A percentile compares a stretch with the other conserved stretches of the same genome.
Evolutionary conservation across 1,284 basidiomycete species (phyloP).

Genomic region (Pterula multifida): DNA sequence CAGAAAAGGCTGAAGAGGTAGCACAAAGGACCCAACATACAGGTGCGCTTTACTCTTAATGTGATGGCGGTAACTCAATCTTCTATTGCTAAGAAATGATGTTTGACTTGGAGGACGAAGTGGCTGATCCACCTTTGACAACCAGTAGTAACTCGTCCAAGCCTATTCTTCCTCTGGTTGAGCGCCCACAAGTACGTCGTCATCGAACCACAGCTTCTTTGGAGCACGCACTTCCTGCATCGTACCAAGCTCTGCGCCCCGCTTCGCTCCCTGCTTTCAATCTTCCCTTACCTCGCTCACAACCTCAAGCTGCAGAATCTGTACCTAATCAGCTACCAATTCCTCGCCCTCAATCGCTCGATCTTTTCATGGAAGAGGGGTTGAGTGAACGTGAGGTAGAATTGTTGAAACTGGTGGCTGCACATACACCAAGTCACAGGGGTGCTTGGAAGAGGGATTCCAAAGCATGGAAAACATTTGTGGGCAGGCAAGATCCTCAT

Average conservation of each 20-base stretch:
- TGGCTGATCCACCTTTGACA: conserved; percentile 17
- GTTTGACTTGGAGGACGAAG: conserved; percentile 52
- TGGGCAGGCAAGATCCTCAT: conserved; percentile 28
- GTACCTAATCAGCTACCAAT: neutral
- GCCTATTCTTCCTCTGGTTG: conserved; percentile 31
- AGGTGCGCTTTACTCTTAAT: conserved; percentile 13
- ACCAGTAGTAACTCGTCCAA: conserved; percentile 8
- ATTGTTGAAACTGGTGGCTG: conserved; percentile 49
- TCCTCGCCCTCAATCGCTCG: neutral
- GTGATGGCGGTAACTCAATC: neutral
- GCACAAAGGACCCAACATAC: conserved; percentile 9
- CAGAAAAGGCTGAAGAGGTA: conserved; percentile 20
- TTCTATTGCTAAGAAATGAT: conserved; percentile 38
- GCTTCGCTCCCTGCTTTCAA: conserved; percentile 46
- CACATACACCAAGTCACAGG: conserved; percentile 57
- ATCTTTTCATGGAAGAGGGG: conserved; percentile 8
- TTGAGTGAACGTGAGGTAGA: conserved; percentile 39
- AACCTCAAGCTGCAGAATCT: conserved; percentile 13
- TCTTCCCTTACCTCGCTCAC: conserved; percentile 18
- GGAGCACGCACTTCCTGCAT: conserved; percentile 31
- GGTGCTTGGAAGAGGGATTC: conserved; percentile 54
- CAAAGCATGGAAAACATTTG: conserved; percentile 52
- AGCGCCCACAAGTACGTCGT: conserved; percentile 22
- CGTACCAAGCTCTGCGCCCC: conserved; percentile 51
- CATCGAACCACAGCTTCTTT: conserved; percentile 18